phyloP scores from a whole-genome alignment of 768 basidiomycete genomes.

The Tylopilus intermedius region DNA sequence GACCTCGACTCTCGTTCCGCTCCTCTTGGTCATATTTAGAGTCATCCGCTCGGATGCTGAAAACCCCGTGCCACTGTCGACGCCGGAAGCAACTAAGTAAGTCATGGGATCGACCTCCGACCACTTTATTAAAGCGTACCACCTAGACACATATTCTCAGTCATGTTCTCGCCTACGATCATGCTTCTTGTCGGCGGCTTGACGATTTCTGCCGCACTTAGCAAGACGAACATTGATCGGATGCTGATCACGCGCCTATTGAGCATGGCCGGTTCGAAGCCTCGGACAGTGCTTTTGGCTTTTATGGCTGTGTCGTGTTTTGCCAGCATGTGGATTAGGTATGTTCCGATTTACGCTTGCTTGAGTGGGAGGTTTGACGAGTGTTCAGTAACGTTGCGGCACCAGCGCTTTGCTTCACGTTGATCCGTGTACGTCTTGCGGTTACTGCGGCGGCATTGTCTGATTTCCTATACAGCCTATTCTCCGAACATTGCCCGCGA shows the following conservation, averaged over 20 bases:
- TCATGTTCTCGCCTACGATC: constrained; percentile 97
- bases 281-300: constrained; percentile 80
- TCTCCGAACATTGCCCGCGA: constrained; percentile 81
- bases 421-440: constrained; percentile 70
- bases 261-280: constrained; percentile 83
- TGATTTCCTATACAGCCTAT: constrained; percentile 63
- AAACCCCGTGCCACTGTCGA: constrained; percentile 45
- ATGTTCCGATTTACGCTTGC: constrained; percentile 5
- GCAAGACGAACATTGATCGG: constrained; percentile 92
- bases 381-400: constrained; percentile 85
- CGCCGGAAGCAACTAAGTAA: constrained; percentile 78
- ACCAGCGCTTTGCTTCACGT: constrained; percentile 91
- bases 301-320: constrained; percentile 98
- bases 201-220: constrained; percentile 93
- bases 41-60: constrained; percentile 58
- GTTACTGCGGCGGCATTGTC: not conserved
- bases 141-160: constrained; percentile 79
- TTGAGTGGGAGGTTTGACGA: constrained; percentile 4
- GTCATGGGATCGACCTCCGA: constrained; percentile 17
- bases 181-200: constrained; percentile 98
- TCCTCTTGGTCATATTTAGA: constrained; percentile 79
- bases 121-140: not conserved
- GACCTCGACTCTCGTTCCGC: constrained; percentile 87
- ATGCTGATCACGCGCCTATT: constrained; percentile 88
- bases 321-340: constrained; percentile 99